Evolutionary conservation across 805 yeast species (phyloP), one percentile per base, ranked within the genome.

Genomic region (Helenozyma rhizophorensis): DNA sequence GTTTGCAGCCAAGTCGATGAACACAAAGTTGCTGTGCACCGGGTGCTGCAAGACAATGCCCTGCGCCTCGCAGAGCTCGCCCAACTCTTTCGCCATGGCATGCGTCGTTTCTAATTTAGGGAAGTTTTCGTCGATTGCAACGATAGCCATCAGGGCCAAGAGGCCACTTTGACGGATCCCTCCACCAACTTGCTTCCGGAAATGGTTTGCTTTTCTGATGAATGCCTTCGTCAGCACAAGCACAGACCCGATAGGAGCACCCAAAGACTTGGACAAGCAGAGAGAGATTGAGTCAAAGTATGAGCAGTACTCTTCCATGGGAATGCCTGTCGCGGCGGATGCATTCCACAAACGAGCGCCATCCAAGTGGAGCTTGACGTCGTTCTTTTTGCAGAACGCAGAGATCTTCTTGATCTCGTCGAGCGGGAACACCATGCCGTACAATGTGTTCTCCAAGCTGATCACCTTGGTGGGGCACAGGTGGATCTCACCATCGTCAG

Each of bases 341-440:
- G 71, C 72, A 40, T 66, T 65, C 70, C 70, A 65, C 32, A 66
- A 51, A 27, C 71, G 50, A 3, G 71, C 72, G 13, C 72, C 71
- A 42, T 66, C 71, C 37, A 64, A 53, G 39, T 66, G 72, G 19
- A 66, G 43, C 25, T 49, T 57, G 11, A 66, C 54, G 35, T 59
- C 51, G 35, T 63, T 51, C 16, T 47, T 44, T 32, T 47, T 49
- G 39, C 68, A 60, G 38, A 62, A 66, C 14, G 39, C 34, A 11
- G 68, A 50, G 27, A 66, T 64, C 31, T 51, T 54, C 32, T 46
- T 40, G 35, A 66, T 62, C 42, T 66, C 71, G 23, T 56, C 68
- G 17, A 65, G 26, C 3, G 72, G 71, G 36, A 54, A 53, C 12
- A 65, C 35, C 51, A 64, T 62, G 2, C 72, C 72, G 42, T 65